Evolutionary conservation across 73 alveolate genomes (phyloP).

Genomic region (Blepharisma japonicum): DNA sequence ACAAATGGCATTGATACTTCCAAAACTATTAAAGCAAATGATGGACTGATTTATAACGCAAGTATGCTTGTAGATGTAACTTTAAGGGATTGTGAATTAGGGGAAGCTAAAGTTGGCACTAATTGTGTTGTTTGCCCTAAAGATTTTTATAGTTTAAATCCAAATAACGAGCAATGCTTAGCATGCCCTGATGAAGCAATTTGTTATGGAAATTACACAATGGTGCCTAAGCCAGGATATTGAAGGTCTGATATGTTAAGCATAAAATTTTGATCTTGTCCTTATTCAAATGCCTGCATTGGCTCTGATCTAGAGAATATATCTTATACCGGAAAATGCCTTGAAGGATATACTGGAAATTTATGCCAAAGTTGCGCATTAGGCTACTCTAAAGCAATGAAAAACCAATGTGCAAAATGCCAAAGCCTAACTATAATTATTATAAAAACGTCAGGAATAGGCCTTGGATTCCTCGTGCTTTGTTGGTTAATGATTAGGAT

Average conservation of each 20-base stretch:
- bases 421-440: conserved; percentile 43
- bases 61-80: neutral
- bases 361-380: conserved; percentile 62
- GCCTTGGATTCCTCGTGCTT: conserved; percentile 30
- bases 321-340: conserved; percentile 60
- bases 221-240: neutral
- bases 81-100: neutral
- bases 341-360: conserved; percentile 58
- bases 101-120: neutral
- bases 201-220: neutral
- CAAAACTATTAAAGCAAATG: neutral
- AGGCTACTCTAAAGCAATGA: conserved; percentile 52
- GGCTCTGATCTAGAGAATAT: conserved; percentile 37
- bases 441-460: conserved; percentile 38
- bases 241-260: neutral
- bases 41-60: neutral
- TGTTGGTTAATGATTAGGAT: conserved; percentile 37
- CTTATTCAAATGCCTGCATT: conserved; percentile 42
- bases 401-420: conserved; percentile 47
- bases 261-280: conserved; percentile 42
- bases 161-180: neutral
- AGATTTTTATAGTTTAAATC: neutral
- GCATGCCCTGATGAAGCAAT: conserved; percentile 15
- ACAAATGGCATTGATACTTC: neutral
- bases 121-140: neutral